Conservation (phyloP, 2,329 filamentous ascomycete genomes). For the Fusarium sp. region DNA sequence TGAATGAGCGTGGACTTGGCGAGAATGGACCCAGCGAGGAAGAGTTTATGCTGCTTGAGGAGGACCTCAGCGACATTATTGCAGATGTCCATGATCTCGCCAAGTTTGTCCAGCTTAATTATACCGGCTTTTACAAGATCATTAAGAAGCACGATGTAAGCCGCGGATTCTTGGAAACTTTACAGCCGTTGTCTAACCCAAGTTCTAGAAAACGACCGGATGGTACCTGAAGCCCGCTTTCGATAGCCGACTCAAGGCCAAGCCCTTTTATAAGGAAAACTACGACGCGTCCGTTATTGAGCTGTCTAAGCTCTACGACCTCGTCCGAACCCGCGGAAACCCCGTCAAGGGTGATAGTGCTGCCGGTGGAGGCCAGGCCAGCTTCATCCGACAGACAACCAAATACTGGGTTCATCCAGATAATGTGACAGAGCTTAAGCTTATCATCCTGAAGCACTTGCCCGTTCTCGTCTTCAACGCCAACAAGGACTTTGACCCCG, state of each 20-base stretch:
- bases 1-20: conserved; percentile 70
- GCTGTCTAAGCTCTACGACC: conserved; percentile 93
- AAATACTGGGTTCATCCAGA: conserved; percentile 99
- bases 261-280: conserved; percentile 99
- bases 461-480: conserved; percentile 97
- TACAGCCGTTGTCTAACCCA: conserved; percentile 33
- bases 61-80: conserved; percentile 96
- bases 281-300: conserved; percentile 96
- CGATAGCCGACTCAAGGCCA: conserved; percentile 90
- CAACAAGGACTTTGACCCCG: conserved; percentile 92
- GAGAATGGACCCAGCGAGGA: conserved; percentile 80
- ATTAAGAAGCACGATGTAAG: conserved; percentile 99
- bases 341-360: conserved; percentile 92
- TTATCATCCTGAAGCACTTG: conserved; percentile 97
- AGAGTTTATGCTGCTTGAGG: conserved; percentile 92
- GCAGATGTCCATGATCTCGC: conserved; percentile 97
- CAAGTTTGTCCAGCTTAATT: conserved; percentile 98
- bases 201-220: conserved; percentile 83
- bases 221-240: conserved; percentile 98
- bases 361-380: conserved; percentile 91
- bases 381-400: conserved; percentile 95
- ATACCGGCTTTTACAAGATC: conserved; percentile 99
- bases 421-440: conserved; percentile 97
- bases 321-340: conserved; percentile 92
- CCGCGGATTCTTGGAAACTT: neutral